Evolutionary conservation across 345 rosid genomes (phyloP).

Genomic region (Salix brachista): DNA sequence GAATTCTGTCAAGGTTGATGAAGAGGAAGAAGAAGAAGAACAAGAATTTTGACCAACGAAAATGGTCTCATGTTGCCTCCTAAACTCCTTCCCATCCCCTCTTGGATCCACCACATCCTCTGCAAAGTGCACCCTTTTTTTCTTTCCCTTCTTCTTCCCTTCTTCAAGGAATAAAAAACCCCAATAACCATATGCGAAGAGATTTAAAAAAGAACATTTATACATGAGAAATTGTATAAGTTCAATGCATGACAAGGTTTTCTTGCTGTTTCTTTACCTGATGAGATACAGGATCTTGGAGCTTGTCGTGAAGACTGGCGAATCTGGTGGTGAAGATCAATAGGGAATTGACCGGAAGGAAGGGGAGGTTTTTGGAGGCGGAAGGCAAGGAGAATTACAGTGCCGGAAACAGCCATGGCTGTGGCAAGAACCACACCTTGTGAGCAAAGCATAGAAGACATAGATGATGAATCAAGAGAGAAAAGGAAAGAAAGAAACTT

Average conservation of each 20-base stretch:
- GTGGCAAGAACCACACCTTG: constrained; percentile 64
- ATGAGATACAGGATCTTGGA: constrained; percentile 51
- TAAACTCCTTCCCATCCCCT: constrained; percentile 44
- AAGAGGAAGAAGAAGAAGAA: neutral
- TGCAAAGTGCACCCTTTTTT: constrained; percentile 53
- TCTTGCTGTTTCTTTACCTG: constrained; percentile 35
- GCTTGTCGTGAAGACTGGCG: constrained; percentile 21
- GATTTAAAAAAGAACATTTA: neutral
- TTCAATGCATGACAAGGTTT: neutral
- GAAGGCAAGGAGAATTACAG: constrained; percentile 60
- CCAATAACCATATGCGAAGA: neutral
- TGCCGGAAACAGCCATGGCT: constrained; percentile 79
- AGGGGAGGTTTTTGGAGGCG: constrained; percentile 51
- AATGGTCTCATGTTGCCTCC: constrained; percentile 23
- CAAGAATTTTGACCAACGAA: neutral
- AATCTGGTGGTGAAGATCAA: constrained; percentile 16
- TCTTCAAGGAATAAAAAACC: constrained; percentile 16
- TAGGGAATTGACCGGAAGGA: constrained; percentile 11
- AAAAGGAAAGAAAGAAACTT: neutral
- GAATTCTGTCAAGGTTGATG: constrained; percentile 2
- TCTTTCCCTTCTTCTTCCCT: constrained; percentile 34
- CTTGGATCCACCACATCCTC: constrained; percentile 56
- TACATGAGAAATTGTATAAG: neutral
- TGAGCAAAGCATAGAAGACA: constrained; percentile 51
- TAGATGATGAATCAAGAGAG: constrained; percentile 6